These are phyloP conservation scores for Fagopyrum tataricum DNA, from an alignment of 148 eudicot species.

Conservation along the genomic window DNA sequence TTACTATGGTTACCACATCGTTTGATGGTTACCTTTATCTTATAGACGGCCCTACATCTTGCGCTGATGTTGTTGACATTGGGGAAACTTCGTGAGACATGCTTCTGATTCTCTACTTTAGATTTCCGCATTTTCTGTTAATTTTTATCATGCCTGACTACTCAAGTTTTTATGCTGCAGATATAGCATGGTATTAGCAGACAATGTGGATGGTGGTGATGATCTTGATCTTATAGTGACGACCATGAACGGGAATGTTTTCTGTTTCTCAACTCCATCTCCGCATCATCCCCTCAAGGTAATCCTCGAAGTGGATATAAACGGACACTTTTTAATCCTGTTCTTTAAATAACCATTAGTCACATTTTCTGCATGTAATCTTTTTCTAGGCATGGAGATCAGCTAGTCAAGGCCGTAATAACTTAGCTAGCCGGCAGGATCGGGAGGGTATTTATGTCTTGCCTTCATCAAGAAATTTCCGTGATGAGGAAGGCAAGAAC, in stretches of 20 bases:
- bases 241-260: constrained; percentile 98
- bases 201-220: constrained; percentile 97
- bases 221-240: constrained; percentile 98
- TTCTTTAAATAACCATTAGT: background rate
- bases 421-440: constrained; percentile 56
- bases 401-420: constrained; percentile 75
- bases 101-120: background rate
- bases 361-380: background rate
- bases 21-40: constrained; percentile 97
- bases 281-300: constrained; percentile 96
- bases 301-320: background rate
- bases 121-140: background rate
- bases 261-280: constrained; percentile 93
- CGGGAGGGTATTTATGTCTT: constrained; percentile 83
- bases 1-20: constrained; percentile 83
- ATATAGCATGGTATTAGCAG: constrained; percentile 99
- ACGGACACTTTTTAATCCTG: background rate
- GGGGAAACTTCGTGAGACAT: constrained; percentile 94
- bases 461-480: constrained; percentile 76
- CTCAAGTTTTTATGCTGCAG: constrained; percentile 37
- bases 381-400: constrained; percentile 77
- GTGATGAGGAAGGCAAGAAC: constrained; percentile 92
- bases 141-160: background rate
- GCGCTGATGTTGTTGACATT: constrained; percentile 98
- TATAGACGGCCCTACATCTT: constrained; percentile 91